Evolutionary conservation across 306 rosid species (phyloP), one percentile per base, ranked within the genome.

Genomic region (Inga oerstediana): DNA sequence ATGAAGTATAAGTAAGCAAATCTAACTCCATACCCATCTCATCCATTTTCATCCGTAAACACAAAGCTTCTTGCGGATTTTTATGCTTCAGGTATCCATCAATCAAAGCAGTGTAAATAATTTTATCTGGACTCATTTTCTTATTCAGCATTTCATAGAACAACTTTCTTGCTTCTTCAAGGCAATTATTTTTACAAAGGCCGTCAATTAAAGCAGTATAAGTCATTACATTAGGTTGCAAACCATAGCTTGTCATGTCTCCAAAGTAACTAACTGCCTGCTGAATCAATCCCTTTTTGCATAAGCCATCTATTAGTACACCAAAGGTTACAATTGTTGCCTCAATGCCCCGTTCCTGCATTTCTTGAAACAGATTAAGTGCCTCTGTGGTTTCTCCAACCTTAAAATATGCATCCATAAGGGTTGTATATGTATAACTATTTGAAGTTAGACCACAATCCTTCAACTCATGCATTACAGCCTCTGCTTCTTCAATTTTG

Each of bases 81-180:
- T 95, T 94, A 72, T 86, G 93, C 93, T 96, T 96, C 82, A 96
- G 90, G 80, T 93, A 88, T 75, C 98, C 98, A 87, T 93, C 94
- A 84, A 93, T 93, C 80, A 96, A 86, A 82, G 94, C 77, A 41
- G 97, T 92, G 88, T 82, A 96, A 75, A 92, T 89, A 76, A 88
- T 81, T 85, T 86, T 93, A 86, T 96, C 98, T n/a, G 97, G 98
- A 79, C 79, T 81, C 86, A 96, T 84, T 82, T 93, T 96, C 91
- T 84, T 91, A 76, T 86, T 88, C 85, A 84, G 83, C 98, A 92
- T 96, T 87, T 92, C 97, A 71, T 89, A 81, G 83, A 96, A 96
- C 83, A 93, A 82, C 84, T 88, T 93, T 85, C 79, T 84, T 81
- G 93, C 99, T 84, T 79, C 85, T 81, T 92, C 93, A 70, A 92